Evolutionary conservation across 2,329 filamentous ascomycete species (phyloP).

Genomic region (Colletotrichum plurivorum): DNA sequence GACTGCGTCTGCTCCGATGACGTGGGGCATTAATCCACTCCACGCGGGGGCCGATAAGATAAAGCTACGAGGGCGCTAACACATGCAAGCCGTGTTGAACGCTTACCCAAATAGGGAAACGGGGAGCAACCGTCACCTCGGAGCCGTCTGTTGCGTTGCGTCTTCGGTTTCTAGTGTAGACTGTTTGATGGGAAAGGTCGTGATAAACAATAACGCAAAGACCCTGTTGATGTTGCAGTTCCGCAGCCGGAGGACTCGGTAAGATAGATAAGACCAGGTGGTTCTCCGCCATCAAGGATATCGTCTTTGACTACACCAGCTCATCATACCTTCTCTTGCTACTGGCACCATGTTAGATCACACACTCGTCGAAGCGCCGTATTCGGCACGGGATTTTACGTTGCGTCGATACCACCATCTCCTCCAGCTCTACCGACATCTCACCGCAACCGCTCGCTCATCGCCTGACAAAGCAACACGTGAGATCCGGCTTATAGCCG

Average conservation of each 20-base stretch:
- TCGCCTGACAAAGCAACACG: not conserved
- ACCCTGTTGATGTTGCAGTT: not conserved
- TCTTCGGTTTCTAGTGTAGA: slow-evolving; percentile 1
- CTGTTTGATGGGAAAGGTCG: not conserved
- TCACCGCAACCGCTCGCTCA: not conserved
- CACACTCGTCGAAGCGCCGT: not conserved
- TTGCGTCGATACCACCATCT: not conserved
- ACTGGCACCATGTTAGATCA: not conserved
- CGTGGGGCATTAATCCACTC: slow-evolving; percentile 33
- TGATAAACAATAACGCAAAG: slow-evolving; percentile 6
- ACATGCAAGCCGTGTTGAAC: slow-evolving; percentile 39
- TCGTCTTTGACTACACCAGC: not conserved
- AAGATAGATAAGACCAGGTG: slow-evolving; percentile 7
- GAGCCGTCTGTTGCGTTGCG: slow-evolving; percentile 21
- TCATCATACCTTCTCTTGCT: not conserved
- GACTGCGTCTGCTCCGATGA: slow-evolving; percentile 22
- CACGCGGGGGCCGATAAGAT: slow-evolving; percentile 38
- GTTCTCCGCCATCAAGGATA: not conserved
- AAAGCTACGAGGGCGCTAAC: slow-evolving; percentile 32
- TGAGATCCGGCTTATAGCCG: not conserved
- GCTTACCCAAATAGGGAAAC: slow-evolving; percentile 40
- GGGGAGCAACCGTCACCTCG: slow-evolving; percentile 36
- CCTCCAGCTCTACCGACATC: not conserved
- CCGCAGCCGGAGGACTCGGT: not conserved
- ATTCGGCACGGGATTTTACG: not conserved